These are phyloP conservation scores for Apiotrichum brassicae DNA, from an alignment of 1,284 basidiomycete species.

Conservation along the genomic window DNA sequence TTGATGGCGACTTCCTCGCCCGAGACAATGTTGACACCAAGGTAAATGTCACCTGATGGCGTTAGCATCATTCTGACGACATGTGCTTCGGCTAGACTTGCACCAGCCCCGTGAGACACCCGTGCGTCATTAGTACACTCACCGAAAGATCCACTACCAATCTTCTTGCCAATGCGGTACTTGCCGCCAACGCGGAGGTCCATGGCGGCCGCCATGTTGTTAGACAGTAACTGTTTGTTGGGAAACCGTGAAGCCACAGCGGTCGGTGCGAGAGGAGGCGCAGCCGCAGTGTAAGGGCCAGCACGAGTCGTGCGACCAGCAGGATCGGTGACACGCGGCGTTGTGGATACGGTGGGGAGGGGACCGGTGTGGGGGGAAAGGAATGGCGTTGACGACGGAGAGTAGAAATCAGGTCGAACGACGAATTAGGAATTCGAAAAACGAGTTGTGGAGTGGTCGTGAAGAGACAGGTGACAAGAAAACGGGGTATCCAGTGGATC, in stretches of 20 bases:
- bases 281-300: not conserved
- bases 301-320: not conserved
- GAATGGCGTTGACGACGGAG: not conserved
- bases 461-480: not conserved
- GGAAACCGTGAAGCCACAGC: slow-evolving; percentile 14
- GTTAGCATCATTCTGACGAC: slow-evolving; percentile 1
- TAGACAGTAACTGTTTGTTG: slow-evolving; percentile 1
- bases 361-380: not conserved
- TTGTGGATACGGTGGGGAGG: not conserved
- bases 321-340: not conserved
- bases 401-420: not conserved
- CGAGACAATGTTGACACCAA: slow-evolving; percentile 99
- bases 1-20: slow-evolving; percentile 99
- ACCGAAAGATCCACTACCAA: slow-evolving; percentile 98
- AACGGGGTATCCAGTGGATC: too few species aligned
- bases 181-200: slow-evolving; percentile 97
- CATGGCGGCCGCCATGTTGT: slow-evolving; percentile 51
- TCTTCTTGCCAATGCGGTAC: slow-evolving; percentile 99
- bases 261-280: not conserved
- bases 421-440: not conserved
- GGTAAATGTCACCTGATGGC: slow-evolving; percentile 85
- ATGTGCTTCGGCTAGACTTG: too few species aligned
- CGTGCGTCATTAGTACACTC: slow-evolving; percentile 44
- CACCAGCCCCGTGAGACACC: too few species aligned
- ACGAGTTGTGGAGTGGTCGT: not conserved